Base-by-base conservation (phyloP, 345 rosid genomes). In the Moringa oleifera region DNA sequence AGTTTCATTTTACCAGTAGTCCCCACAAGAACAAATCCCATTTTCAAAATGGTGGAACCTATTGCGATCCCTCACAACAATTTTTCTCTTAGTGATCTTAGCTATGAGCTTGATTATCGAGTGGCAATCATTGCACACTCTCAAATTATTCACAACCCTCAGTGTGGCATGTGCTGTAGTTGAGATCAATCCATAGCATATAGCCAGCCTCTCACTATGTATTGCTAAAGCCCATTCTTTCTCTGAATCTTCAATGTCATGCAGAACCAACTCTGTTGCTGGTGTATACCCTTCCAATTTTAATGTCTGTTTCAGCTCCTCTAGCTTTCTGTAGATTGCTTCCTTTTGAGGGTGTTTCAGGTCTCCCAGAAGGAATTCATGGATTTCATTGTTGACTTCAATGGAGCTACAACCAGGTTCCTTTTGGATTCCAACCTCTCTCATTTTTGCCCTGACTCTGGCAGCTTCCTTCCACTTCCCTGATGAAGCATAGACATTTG, bases 341-440 rank as follows among this genome's bases (percentile, higher is more conserved):
- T 68, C 77, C 59, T 79, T 81, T 53, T 73, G 73, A 20, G 82
- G 81, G 62, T 87, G 89, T 51, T 74, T 45, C 45, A 50, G 53
- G 59, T 81, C 95, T 49, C 91, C 85, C 33, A 71, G 57, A 71
- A 76, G 62, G 62, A 87, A 85, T 69, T 85, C 81, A 50, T 87
- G 89, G 53, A 87, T 75, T 63, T 78, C 65, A 62, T 74, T 77
- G 57, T 79, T 67, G 50, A 81, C 73, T 68, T 87, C 85, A 45
- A 87, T 73, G 36, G 75, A 84, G 64, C 94, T 87, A 58, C 86
- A 80, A 18, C 88, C 90, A 17, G 88, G 88, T 67, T 87, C 90
- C 72, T 84, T 87, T 25, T 68, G 68, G 18, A 80, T 79, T 59
- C 90, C 83, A 33, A 62, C 57, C 25, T 65, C 80, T 77, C 65